Base-by-base conservation (phyloP, 2,329 filamentous ascomycete species). In the Decorospora gaudefroyi region DNA sequence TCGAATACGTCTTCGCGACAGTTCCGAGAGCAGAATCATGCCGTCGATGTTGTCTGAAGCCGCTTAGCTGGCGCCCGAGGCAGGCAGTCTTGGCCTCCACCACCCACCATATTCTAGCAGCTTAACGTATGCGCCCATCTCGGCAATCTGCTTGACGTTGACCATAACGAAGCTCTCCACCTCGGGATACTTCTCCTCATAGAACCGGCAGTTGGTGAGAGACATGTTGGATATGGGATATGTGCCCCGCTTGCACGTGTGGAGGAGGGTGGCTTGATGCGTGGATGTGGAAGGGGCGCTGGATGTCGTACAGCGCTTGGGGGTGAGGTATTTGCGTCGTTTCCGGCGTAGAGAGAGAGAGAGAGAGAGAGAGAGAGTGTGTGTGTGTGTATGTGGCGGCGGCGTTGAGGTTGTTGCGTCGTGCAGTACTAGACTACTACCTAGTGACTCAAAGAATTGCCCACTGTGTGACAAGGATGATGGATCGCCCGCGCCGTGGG, bases 161-260 rank as follows among this genome's bases (percentile, higher is more conserved):
- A 99, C 93, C 93, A 99, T 99, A 72, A 99, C 95, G 77, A 96
- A 97, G 81, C 90, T 95, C 77, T 99, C 93, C 72, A 99, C 92
- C 81, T 97, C 93, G 47, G 90, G 90, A 69, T 87, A 96, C 76
- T 95, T 95, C 78, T 96, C 90, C 81, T 96, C 90, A 74, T 96
- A 96, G 76, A 95, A 96, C 68, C 90, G 90, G 76, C 88, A 95
- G 78, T 95, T 95, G 72, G 88, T 93, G 79, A 95, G 84, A 76
- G 90, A 95, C 88, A 95, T 95, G 67, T 72, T 87, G 82, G 29
- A 43, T 49, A 28, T 41, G 21, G 54, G 25, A 29, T 17, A 17
- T 31, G 33, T 27, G 34, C 29, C 15, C 32, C 32, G 37, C 19
- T 22, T 35, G 23, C 36, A 28, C 31, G 16, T 16, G 16, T 29